Conservation (phyloP, 1,284 basidiomycete species). For the Cutaneotrichosporon cavernicola region DNA sequence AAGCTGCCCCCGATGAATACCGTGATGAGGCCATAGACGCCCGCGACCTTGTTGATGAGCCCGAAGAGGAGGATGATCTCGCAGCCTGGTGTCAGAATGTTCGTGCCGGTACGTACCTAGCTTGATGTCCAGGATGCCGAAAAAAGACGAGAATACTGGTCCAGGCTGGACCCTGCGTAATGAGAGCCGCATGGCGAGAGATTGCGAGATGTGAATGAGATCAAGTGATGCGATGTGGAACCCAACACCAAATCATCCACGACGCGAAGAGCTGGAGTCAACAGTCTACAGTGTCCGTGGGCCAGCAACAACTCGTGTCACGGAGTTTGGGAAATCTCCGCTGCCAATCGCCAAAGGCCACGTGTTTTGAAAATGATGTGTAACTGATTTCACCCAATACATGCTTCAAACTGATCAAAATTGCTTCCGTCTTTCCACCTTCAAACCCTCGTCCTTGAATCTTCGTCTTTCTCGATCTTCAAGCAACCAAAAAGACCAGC, state of each 20-base stretch:
- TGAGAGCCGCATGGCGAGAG: constrained; percentile 35
- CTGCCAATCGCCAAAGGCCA: no score
- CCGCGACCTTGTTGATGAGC: constrained; percentile 97
- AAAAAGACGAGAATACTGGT: constrained; percentile 68
- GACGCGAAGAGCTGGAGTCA: background rate
- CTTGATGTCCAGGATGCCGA: constrained; percentile 82
- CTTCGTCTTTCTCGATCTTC: background rate
- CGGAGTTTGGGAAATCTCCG: background rate
- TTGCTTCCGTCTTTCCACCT: background rate
- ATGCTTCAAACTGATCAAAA: background rate
- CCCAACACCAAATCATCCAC: background rate
- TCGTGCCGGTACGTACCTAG: constrained; percentile 58
- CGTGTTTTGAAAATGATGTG: background rate
- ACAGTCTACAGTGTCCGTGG: no score
- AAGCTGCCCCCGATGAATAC: constrained; percentile 84
- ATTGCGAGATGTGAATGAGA: background rate
- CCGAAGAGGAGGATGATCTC: constrained; percentile 81
- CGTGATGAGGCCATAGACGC: constrained; percentile 92
- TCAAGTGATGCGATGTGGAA: background rate
- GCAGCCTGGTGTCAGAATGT: constrained; percentile 55
- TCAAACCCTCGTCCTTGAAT: background rate
- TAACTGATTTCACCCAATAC: background rate
- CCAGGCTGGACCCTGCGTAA: constrained; percentile 34
- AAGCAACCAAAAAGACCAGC: constrained; percentile 10
- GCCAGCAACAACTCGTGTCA: background rate